These are phyloP conservation scores for Ammopiptanthus mongolicus DNA, from an alignment of 306 rosid species.

Conservation along the genomic window DNA sequence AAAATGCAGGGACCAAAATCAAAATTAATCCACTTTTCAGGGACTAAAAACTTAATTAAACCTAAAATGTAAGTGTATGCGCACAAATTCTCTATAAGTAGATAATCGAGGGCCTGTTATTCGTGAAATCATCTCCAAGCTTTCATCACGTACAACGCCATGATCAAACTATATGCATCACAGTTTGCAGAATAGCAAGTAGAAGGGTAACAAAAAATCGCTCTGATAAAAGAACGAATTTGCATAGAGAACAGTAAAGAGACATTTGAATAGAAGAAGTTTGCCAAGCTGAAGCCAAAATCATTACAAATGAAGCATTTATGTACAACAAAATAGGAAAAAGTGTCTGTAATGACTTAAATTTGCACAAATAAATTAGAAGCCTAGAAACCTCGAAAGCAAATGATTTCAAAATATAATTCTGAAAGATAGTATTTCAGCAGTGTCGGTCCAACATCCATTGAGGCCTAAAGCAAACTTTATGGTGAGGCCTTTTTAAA, in stretches of 20 bases:
- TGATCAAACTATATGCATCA: neutral
- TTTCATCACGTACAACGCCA: neutral
- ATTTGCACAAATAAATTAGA: neutral
- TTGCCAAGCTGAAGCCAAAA: neutral
- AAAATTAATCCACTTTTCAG: no score
- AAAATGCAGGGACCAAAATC: no score
- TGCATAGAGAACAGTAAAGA: neutral
- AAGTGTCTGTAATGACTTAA: neutral
- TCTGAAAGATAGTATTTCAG: neutral
- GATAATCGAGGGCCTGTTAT: no score
- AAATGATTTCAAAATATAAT: neutral
- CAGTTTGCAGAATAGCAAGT: neutral
- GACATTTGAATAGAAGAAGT: neutral
- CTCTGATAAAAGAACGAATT: neutral
- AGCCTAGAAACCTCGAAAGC: neutral
- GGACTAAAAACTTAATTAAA: no score
- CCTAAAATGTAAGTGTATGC: no score
- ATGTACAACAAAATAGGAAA: neutral
- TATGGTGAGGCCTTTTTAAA: no score
- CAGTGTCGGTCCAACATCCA: no score
- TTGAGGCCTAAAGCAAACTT: no score
- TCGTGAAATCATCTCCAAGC: no score
- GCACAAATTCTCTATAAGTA: no score
- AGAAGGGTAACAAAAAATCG: neutral
- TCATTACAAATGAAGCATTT: neutral